Evolutionary conservation across 1,284 basidiomycete genomes (phyloP), one percentile per base, ranked within the genome.

Genomic region (Rhodotorula sp.): DNA sequence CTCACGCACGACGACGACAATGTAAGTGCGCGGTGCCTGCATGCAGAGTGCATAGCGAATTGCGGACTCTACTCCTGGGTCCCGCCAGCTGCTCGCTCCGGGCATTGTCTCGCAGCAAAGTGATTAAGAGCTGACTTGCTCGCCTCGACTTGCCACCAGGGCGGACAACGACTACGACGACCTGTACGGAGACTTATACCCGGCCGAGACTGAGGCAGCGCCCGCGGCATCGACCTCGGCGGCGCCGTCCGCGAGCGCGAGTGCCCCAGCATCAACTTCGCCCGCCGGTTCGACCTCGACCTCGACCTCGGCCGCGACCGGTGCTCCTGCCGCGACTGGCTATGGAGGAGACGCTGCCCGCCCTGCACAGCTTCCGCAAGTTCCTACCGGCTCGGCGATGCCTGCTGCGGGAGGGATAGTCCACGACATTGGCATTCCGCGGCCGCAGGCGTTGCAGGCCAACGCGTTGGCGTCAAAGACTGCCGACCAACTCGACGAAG

Each of bases 401-500:
- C 26, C 26, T 6, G 26, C 53, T 17, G 53, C n/a, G 17, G 12
- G 17, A 10, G 26, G 15, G 12, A 54, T 54, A 5, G 63, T 68
- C 70, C n/a, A 29, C 53, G 53, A 54, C 53, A 29, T 54, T 54
- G 53, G 53, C 8, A 29, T 54, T 17, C 53, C 53, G 53, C 53
- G 53, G 12, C 53, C 53, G 53, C 53, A 77, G 76, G 67, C 78
- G 73, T 46, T 77, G 72, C 53, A 85, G 83, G 72, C 20, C 81
- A 83, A 22, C 49, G 33, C 57, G 82, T 83, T 20, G 87, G 81
- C 83, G 20, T 56, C 60, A 57, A 83, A 83, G 22, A 88, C 89
- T 76, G 86, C 89, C 62, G 87, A 97, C 81, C 95, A 95, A 93
- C 94, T 94, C 82, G 95, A 97, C 79, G 94, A 96, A 91, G 94